phyloP scores from a whole-genome alignment of 2,329 filamentous ascomycete species.

The Monosporascus sp. region DNA sequence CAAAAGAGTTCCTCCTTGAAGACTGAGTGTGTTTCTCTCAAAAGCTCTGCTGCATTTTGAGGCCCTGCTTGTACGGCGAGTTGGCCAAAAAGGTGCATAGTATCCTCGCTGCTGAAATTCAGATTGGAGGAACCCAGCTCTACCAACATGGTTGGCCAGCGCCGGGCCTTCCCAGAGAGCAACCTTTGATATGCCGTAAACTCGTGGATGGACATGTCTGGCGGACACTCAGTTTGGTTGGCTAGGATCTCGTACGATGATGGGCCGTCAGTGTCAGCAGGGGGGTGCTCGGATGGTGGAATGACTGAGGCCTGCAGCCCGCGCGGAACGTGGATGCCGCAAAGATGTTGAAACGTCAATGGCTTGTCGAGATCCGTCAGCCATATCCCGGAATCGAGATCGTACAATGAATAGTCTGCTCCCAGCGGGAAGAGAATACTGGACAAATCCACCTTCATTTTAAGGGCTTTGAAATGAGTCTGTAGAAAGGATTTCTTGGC shows the following conservation, averaged over 20 bases:
- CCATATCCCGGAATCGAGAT: conserved; percentile 19
- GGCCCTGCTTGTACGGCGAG: conserved; percentile 54
- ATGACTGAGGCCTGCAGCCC: conserved; percentile 11
- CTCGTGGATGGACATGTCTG: conserved; percentile 42
- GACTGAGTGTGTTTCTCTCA: conserved; percentile 43
- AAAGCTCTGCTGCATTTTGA: conserved; percentile 13
- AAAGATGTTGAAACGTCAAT: conserved; percentile 25
- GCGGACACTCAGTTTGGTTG: conserved; percentile 42
- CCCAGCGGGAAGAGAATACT: conserved; percentile 23
- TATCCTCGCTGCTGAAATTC: conserved; percentile 54
- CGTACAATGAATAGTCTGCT: conserved; percentile 23
- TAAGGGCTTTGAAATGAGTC: conserved; percentile 25
- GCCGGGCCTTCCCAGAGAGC: conserved; percentile 36
- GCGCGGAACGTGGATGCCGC: conserved; percentile 11
- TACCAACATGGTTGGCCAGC: conserved; percentile 45
- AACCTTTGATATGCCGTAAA: conserved; percentile 47
- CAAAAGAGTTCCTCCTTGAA: conserved; percentile 48
- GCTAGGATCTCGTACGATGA: conserved; percentile 51
- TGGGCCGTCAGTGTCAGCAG: conserved; percentile 31
- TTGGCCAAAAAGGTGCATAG: conserved; percentile 42
- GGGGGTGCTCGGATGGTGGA: conserved; percentile 14
- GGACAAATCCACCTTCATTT: conserved; percentile 19
- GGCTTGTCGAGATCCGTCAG: conserved; percentile 13
- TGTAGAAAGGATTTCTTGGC: conserved; percentile 22
- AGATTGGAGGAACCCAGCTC: conserved; percentile 49